Conservation (phyloP, 495 filamentous ascomycete genomes). For the Aspergillus heteromorphus region DNA sequence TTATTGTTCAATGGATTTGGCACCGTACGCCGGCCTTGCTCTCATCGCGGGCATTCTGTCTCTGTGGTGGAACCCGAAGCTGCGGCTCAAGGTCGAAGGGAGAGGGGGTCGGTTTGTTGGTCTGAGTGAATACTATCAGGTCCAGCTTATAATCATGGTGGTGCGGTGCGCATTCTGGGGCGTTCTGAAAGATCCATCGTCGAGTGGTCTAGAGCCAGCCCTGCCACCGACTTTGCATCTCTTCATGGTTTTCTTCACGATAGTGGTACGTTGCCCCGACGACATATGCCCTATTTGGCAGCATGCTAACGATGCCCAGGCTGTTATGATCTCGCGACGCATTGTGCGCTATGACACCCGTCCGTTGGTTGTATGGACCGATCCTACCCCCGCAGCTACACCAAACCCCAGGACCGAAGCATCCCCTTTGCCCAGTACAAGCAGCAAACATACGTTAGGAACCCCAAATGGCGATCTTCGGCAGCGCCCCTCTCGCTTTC, state of each 20-base stretch:
- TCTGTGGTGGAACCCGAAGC: conserved; percentile 73
- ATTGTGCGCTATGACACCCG: conserved; percentile 48
- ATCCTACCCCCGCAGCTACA: conserved; percentile 31
- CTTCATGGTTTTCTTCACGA: conserved; percentile 48
- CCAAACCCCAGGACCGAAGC: conserved; percentile 25
- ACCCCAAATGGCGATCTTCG: conserved; percentile 18
- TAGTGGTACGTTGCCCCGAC: conserved; percentile 44
- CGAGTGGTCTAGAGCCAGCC: conserved; percentile 36
- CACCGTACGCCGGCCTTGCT: conserved; percentile 38
- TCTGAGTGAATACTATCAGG: conserved; percentile 60
- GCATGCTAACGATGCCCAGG: conserved; percentile 21
- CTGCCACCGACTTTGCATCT: conserved; percentile 48
- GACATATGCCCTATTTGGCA: not conserved
- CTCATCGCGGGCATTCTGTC: conserved; percentile 51
- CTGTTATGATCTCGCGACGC: conserved; percentile 38
- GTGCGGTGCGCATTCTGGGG: conserved; percentile 51
- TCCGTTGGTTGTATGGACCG: conserved; percentile 52
- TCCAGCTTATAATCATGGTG: conserved; percentile 57
- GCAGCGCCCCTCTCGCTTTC: conserved; percentile 29
- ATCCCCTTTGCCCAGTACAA: conserved; percentile 15
- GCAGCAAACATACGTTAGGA: conserved; percentile 10
- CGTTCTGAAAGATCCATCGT: conserved; percentile 42
- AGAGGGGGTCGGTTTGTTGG: conserved; percentile 60
- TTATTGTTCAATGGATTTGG: conserved; percentile 26
- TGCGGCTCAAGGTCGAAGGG: conserved; percentile 58